Percentiles rank a stretch among this genome's conserved stretches.
Evolutionary conservation across 2,329 filamentous ascomycete species (phyloP).

Genomic region (Neonectria hederae): DNA sequence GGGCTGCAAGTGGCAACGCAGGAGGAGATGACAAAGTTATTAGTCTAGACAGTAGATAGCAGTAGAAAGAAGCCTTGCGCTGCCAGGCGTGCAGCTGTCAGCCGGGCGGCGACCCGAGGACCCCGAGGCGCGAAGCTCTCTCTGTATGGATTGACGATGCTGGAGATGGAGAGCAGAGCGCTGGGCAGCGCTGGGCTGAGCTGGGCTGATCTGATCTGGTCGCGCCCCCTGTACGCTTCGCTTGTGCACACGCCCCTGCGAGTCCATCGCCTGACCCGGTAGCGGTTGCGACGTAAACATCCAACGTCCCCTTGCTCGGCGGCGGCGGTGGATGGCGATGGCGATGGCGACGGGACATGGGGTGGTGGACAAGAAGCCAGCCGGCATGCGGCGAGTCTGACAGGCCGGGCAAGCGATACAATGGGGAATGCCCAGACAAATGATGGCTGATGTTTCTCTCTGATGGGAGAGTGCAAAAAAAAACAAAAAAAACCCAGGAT

Average conservation of each 20-base stretch:
- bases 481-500: neutral
- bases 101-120: neutral
- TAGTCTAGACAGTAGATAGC: no score
- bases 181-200: no score
- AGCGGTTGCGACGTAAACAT: slow-evolving; percentile 23
- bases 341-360: neutral
- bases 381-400: slow-evolving; percentile 7
- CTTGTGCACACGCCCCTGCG: neutral
- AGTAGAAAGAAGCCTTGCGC: neutral
- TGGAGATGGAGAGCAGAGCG: no score
- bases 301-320: slow-evolving; percentile 1
- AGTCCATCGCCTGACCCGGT: slow-evolving; percentile 15
- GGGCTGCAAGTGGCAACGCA: slow-evolving; percentile 5
- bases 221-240: neutral
- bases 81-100: neutral
- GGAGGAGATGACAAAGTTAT: neutral
- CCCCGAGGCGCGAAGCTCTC: neutral
- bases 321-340: neutral
- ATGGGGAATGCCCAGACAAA: no score
- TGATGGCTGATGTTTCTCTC: no score
- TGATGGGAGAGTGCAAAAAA: neutral
- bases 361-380: neutral
- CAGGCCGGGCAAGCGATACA: slow-evolving; percentile 12
- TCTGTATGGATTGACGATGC: neutral
- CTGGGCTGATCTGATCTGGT: slow-evolving; percentile 5